Evolutionary conservation across 2,329 filamentous ascomycete genomes (phyloP).

Genomic region (Fusarium equiseti): DNA sequence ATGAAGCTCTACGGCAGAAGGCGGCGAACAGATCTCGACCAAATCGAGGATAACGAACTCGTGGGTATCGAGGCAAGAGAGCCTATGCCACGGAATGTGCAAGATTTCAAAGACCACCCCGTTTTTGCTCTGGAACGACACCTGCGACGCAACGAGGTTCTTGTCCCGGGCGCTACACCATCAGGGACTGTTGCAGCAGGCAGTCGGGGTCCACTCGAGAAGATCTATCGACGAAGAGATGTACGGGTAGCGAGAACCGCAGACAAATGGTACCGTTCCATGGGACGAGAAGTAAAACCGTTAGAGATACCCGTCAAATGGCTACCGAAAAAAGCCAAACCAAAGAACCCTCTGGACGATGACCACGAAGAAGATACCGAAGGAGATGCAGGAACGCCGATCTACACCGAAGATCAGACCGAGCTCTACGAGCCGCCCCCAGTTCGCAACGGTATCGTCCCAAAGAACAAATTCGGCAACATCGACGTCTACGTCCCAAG

Average conservation of each 20-base stretch:
- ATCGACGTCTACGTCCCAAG: constrained; percentile 92
- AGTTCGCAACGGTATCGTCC: constrained; percentile 79
- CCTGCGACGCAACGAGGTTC: constrained; percentile 83
- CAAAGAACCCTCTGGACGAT: constrained; percentile 44
- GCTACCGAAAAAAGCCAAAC: constrained; percentile 63
- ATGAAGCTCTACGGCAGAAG: constrained; percentile 61
- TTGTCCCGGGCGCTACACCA: constrained; percentile 75
- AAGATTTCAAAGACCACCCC: constrained; percentile 89
- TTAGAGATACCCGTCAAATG: constrained; percentile 87
- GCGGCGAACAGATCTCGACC: constrained; percentile 74
- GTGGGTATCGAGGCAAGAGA: constrained; percentile 78
- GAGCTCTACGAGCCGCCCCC: constrained; percentile 80
- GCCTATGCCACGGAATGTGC: constrained; percentile 85
- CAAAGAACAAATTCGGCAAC: constrained; percentile 94
- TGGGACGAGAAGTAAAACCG: constrained; percentile 82
- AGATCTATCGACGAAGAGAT: constrained; percentile 84
- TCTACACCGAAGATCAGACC: constrained; percentile 75
- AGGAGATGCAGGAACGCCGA: constrained; percentile 62
- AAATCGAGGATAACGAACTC: constrained; percentile 85
- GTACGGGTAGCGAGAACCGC: constrained; percentile 82
- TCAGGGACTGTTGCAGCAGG: constrained; percentile 84
- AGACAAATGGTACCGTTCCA: constrained; percentile 86
- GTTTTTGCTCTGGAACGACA: constrained; percentile 88
- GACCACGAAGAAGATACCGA: constrained; percentile 48
- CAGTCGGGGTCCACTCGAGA: constrained; percentile 72